Evolutionary conservation across 2,329 filamentous ascomycete species (phyloP).

Genomic region (Cercospora sp.): DNA sequence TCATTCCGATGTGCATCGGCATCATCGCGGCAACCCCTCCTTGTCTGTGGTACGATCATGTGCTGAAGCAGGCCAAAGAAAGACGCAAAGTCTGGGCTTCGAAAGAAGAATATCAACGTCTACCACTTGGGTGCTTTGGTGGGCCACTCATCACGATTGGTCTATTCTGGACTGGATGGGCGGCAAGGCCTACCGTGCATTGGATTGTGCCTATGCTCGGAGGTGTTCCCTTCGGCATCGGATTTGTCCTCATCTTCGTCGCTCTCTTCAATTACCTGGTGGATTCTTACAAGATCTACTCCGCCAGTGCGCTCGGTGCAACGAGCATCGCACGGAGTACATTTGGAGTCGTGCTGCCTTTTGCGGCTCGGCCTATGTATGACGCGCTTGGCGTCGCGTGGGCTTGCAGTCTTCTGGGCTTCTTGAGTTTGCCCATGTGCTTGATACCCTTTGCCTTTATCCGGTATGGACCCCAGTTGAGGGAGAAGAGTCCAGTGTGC

Average conservation of each 20-base stretch:
- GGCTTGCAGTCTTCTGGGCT: constrained; percentile 56
- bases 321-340: constrained; percentile 21
- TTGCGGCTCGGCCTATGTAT: constrained; percentile 60
- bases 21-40: constrained; percentile 13
- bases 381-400: constrained; percentile 67
- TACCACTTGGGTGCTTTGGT: constrained; percentile 67
- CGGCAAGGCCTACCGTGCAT: constrained; percentile 51
- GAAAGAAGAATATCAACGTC: constrained; percentile 63
- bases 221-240: constrained; percentile 53
- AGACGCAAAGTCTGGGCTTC: constrained; percentile 51
- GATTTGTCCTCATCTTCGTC: constrained; percentile 53
- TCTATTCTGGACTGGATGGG: constrained; percentile 59
- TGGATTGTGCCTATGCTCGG: constrained; percentile 51
- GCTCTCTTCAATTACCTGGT: constrained; percentile 49
- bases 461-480: constrained; percentile 54
- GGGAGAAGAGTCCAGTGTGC: constrained; percentile 62
- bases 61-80: constrained; percentile 15
- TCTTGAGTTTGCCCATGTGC: constrained; percentile 52
- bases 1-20: constrained; percentile 21
- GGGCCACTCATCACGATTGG: constrained; percentile 56
- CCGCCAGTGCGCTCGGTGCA: constrained; percentile 41
- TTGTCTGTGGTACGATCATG: constrained; percentile 21
- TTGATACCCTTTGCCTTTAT: constrained; percentile 62
- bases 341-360: constrained; percentile 52
- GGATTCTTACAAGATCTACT: constrained; percentile 50